These are phyloP conservation scores for Nitzschia inconspicua DNA, from an alignment of 108 stramenopile species.

Conservation along the genomic window DNA sequence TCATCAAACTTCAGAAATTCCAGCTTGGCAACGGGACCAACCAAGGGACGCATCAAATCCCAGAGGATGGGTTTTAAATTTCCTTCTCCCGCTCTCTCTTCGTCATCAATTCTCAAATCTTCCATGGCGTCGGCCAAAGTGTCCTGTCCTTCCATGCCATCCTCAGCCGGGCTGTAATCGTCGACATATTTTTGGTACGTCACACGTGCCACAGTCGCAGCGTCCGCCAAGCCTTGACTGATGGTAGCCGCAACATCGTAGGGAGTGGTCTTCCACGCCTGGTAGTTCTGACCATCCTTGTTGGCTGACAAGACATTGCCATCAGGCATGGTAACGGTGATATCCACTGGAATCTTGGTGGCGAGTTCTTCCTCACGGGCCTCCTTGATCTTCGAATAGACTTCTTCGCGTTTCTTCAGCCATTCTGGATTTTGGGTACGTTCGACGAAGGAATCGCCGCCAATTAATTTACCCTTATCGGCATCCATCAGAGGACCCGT, in stretches of 20 bases:
- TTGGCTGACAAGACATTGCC: conserved; percentile 65
- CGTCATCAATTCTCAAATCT: conserved; percentile 61
- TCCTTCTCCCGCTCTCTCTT: conserved; percentile 9
- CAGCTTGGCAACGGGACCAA: conserved; percentile 83
- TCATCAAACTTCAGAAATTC: conserved; percentile 91
- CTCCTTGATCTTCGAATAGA: conserved; percentile 59
- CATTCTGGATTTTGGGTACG: conserved; percentile 64
- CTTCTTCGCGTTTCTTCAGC: conserved; percentile 56
- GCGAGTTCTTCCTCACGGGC: conserved; percentile 57
- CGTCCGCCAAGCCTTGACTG: conserved; percentile 88
- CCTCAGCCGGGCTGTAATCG: conserved; percentile 73
- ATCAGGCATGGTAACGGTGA: conserved; percentile 94
- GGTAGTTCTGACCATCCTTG: conserved; percentile 43
- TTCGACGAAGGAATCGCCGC: conserved; percentile 69
- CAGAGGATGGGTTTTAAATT: conserved; percentile 77
- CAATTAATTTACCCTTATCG: conserved; percentile 46
- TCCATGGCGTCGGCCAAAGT: conserved; percentile 65
- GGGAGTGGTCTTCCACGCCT: conserved; percentile 77
- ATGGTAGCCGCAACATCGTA: conserved; percentile 91
- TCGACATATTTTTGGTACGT: conserved; percentile 71
- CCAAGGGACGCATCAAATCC: conserved; percentile 95
- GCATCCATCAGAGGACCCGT: conserved; percentile 76
- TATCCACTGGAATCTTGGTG: conserved; percentile 70
- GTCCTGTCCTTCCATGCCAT: conserved; percentile 82
- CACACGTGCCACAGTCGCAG: conserved; percentile 82